Conservation (phyloP, 148 eudicot genomes). For the Fagopyrum esculentum region DNA sequence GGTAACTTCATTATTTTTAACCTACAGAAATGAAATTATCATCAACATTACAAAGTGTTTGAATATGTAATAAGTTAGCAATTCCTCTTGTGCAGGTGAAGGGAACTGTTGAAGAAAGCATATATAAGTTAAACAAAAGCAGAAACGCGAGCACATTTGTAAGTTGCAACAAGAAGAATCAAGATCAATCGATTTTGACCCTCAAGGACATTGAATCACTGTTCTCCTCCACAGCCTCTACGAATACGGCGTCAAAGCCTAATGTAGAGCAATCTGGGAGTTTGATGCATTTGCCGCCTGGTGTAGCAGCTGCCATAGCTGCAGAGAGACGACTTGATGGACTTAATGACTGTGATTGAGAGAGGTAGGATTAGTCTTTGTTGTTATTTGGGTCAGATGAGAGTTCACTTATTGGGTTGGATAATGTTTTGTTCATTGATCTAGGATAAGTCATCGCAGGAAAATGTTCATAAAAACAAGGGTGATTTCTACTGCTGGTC, state of each 20-base stretch:
- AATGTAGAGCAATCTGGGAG: constrained; percentile 29
- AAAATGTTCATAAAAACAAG: no score
- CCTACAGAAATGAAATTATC: no score
- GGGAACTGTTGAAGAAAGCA: constrained; percentile 90
- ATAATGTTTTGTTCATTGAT: neutral
- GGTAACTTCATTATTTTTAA: constrained; percentile 29
- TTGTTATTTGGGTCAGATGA: neutral
- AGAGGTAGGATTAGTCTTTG: neutral
- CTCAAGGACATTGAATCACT: constrained; percentile 74
- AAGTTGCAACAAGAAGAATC: constrained; percentile 78
- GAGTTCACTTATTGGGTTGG: neutral
- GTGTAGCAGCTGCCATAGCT: constrained; percentile 79
- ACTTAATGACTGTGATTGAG: neutral
- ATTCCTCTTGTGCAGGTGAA: constrained; percentile 46
- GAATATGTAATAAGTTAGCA: neutral
- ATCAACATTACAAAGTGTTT: neutral
- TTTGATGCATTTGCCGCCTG: constrained; percentile 65
- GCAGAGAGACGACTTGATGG: constrained; percentile 69
- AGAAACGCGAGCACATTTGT: constrained; percentile 49
- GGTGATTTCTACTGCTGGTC: no score
- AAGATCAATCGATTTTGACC: constrained; percentile 76
- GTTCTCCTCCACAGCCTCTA: constrained; percentile 30
- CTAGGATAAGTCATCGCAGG: neutral
- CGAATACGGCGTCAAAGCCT: neutral
- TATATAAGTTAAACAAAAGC: constrained; percentile 68